A percentile compares a stretch with the other conserved stretches of the same genome.
Evolutionary conservation across 768 basidiomycete species (phyloP).

Genomic region (Auricularia sp.): DNA sequence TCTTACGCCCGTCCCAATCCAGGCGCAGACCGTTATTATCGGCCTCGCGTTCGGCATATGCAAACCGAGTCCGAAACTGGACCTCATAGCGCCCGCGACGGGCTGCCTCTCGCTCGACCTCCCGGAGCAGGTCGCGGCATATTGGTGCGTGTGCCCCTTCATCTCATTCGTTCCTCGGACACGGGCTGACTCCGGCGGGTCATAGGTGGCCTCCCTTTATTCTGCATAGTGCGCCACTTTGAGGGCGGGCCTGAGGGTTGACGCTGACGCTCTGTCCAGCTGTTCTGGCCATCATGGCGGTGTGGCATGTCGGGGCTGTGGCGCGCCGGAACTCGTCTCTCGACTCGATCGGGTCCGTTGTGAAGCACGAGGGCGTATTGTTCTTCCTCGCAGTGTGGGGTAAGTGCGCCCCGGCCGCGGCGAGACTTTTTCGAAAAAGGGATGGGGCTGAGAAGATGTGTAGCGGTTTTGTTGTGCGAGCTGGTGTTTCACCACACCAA

Average conservation of each 20-base stretch:
- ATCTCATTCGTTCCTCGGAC: neutral
- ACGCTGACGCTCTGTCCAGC: neutral
- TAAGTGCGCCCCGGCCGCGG: neutral
- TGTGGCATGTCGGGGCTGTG: too few species aligned
- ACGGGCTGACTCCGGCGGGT: neutral
- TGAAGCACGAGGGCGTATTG: neutral
- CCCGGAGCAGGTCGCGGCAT: neutral
- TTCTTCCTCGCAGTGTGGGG: neutral
- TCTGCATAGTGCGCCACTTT: neutral
- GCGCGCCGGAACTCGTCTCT: too few species aligned
- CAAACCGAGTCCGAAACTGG: neutral
- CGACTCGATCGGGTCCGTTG: neutral
- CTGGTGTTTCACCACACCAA: too few species aligned
- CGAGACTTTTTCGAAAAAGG: too few species aligned
- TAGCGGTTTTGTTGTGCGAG: too few species aligned
- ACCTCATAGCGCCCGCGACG: neutral
- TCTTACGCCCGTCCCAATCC: neutral
- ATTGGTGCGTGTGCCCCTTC: neutral
- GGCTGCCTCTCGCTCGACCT: neutral
- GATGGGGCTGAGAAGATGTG: too few species aligned
- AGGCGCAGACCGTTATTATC: neutral
- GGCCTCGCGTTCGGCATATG: neutral
- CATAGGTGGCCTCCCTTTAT: neutral
- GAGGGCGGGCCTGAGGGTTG: neutral
- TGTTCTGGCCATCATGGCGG: neutral